A percentile compares a stretch with the other conserved stretches of the same genome.
These are phyloP conservation scores for Maudiozyma barnettii DNA, from an alignment of 805 yeast species.

Conservation along the genomic window DNA sequence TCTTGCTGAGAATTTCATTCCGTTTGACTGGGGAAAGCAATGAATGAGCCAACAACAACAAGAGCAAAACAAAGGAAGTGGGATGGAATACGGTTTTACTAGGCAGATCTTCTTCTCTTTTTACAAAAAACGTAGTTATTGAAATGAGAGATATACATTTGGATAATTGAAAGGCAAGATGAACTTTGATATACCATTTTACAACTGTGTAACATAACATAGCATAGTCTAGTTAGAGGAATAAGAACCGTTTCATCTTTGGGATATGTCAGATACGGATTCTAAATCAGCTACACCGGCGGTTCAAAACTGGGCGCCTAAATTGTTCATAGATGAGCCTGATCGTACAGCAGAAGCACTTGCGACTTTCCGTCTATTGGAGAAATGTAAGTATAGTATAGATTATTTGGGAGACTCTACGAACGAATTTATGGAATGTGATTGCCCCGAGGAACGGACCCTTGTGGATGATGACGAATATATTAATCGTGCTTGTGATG, in stretches of 20 bases:
- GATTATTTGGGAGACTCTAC: conserved; percentile 55
- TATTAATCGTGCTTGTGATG: conserved; percentile 65
- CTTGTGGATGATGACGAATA: neutral
- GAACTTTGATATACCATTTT: no score
- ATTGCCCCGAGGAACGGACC: conserved; percentile 44
- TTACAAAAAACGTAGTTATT: no score
- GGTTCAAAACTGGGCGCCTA: neutral
- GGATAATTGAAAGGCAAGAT: no score
- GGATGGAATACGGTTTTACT: no score
- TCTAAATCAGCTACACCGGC: neutral
- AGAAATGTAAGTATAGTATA: conserved; percentile 51
- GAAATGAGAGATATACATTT: no score
- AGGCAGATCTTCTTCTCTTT: no score
- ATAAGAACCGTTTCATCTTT: neutral
- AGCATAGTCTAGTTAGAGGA: no score
- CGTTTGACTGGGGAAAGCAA: no score
- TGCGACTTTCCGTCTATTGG: conserved; percentile 44
- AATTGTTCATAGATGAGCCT: conserved; percentile 30
- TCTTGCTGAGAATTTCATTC: no score
- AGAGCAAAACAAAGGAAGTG: no score
- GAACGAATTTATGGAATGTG: conserved; percentile 81
- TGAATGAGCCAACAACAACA: no score
- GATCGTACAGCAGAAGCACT: conserved; percentile 65
- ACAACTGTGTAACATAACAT: no score
- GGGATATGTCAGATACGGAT: neutral